phyloP scores from a whole-genome alignment of 768 basidiomycete species.

The Calocybe cyanea region DNA sequence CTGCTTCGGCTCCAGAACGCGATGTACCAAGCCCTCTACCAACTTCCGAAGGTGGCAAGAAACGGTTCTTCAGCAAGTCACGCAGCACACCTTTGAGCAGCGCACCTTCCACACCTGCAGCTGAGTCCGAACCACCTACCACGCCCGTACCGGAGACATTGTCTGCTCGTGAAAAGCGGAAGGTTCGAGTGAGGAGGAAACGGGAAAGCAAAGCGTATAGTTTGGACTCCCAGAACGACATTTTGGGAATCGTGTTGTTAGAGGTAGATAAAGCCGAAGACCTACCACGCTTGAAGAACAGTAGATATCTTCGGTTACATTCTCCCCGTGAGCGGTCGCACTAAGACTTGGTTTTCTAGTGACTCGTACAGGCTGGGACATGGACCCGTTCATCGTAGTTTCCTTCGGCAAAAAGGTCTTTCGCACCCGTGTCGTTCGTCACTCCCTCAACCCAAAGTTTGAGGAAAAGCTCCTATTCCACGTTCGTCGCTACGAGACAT shows the following conservation, averaged over 20 bases:
- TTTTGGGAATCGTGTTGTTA: constrained; percentile 92
- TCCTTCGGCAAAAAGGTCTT: constrained; percentile 98
- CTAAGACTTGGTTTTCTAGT: too few relatives aligned
- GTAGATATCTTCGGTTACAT: constrained; percentile 46
- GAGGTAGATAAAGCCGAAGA: constrained; percentile 85
- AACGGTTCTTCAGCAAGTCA: not conserved
- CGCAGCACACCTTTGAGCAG: not conserved
- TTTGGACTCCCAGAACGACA: constrained; percentile 71
- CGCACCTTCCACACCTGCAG: not conserved
- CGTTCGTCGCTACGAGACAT: constrained; percentile 80
- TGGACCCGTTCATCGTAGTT: constrained; percentile 96
- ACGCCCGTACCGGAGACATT: not conserved
- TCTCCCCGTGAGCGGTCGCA: too few relatives aligned
- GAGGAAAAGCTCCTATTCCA: constrained; percentile 96
- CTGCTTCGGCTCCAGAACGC: constrained; percentile 1
- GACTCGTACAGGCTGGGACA: constrained; percentile 88
- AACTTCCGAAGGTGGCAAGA: not conserved
- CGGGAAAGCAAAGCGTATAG: constrained; percentile 35
- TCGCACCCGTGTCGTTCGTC: constrained; percentile 83
- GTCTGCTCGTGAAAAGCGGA: constrained; percentile 7
- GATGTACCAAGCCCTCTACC: not conserved
- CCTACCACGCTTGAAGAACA: constrained; percentile 81
- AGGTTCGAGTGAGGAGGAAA: constrained; percentile 20
- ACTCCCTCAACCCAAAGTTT: constrained; percentile 82
- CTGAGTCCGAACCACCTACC: not conserved